Percentiles rank a stretch among this genome's conserved stretches.
These are phyloP conservation scores for Pulveroboletus sp. DNA, from an alignment of 768 basidiomycete species.

Conservation along the genomic window DNA sequence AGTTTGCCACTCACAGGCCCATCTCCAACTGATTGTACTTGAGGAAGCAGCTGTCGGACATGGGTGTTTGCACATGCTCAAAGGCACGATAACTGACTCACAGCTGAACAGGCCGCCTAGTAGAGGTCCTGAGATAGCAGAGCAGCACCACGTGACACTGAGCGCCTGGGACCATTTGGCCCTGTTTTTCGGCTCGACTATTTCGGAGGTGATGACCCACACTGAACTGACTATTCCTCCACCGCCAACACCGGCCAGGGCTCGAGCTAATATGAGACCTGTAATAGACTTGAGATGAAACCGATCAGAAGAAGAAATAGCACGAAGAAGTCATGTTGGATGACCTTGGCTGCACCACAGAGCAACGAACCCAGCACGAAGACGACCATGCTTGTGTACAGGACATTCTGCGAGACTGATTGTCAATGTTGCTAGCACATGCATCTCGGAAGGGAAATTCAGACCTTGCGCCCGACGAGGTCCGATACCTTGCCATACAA, in stretches of 20 bases:
- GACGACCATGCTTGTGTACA: slow-evolving; percentile 68
- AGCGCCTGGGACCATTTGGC: slow-evolving; percentile 84
- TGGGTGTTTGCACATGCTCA: slow-evolving; percentile 14
- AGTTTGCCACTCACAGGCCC: slow-evolving; percentile 62
- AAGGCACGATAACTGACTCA: slow-evolving; percentile 32
- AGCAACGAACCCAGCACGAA: slow-evolving; percentile 77
- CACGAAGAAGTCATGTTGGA: slow-evolving; percentile 13
- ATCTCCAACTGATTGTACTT: slow-evolving; percentile 61
- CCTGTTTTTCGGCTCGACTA: slow-evolving; percentile 64
- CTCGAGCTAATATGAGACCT: slow-evolving; percentile 66
- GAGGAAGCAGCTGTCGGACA: slow-evolving; percentile 29
- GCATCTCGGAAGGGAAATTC: slow-evolving; percentile 12
- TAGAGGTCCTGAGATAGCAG: slow-evolving; percentile 77
- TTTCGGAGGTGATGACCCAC: slow-evolving; percentile 83
- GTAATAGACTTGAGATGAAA: slow-evolving; percentile 33
- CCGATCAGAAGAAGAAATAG: slow-evolving; percentile 14
- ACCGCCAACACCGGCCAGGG: slow-evolving; percentile 72
- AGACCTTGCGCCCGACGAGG: slow-evolving; percentile 73
- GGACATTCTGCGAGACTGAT: slow-evolving; percentile 43
- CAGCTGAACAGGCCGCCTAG: slow-evolving; percentile 81
- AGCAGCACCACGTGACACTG: slow-evolving; percentile 83
- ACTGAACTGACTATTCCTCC: slow-evolving; percentile 83
- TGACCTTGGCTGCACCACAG: slow-evolving; percentile 70
- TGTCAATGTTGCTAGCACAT: slow-evolving; percentile 4
- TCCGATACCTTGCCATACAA: slow-evolving; percentile 79